These are phyloP conservation scores for Echeveria elegans DNA, from an alignment of 164 flowering plant species.

Conservation along the genomic window DNA sequence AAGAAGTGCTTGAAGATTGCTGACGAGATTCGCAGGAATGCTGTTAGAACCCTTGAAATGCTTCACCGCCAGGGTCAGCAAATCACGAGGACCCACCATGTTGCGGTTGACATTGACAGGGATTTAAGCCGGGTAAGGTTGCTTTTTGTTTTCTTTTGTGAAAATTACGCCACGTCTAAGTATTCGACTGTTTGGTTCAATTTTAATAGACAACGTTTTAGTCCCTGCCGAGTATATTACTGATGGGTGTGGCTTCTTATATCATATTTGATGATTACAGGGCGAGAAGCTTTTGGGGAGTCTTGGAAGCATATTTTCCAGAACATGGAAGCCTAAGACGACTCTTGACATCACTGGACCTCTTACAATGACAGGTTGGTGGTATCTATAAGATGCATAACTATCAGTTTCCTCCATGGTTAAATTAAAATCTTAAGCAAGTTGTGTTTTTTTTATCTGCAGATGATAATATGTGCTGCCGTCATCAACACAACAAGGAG, in stretches of 20 bases:
- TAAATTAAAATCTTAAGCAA: not conserved
- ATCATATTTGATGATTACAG: constrained; percentile 17
- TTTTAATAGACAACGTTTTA: not conserved
- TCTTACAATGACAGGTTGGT: constrained; percentile 2
- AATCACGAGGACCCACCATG: constrained; percentile 55
- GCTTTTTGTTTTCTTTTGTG: no score
- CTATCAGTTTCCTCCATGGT: not conserved
- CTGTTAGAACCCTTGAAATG: constrained; percentile 51
- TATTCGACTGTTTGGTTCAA: no score
- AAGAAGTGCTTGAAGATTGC: constrained; percentile 64
- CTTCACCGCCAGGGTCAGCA: constrained; percentile 82
- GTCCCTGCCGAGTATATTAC: not conserved
- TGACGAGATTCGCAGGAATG: constrained; percentile 64
- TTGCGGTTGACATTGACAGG: constrained; percentile 49
- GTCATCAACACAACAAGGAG: constrained; percentile 22
- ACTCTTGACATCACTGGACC: constrained; percentile 62
- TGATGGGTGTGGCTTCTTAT: not conserved
- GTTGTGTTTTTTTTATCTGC: not conserved
- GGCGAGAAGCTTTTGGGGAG: constrained; percentile 79
- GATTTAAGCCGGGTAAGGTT: constrained; percentile 57
- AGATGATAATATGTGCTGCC: not conserved
- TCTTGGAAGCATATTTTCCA: constrained; percentile 89
- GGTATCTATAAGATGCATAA: not conserved
- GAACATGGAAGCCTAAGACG: constrained; percentile 92
- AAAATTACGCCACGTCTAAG: not conserved